Evolutionary conservation across 2,329 filamentous ascomycete genomes (phyloP).

Genomic region (Diaporthe ampelina): DNA sequence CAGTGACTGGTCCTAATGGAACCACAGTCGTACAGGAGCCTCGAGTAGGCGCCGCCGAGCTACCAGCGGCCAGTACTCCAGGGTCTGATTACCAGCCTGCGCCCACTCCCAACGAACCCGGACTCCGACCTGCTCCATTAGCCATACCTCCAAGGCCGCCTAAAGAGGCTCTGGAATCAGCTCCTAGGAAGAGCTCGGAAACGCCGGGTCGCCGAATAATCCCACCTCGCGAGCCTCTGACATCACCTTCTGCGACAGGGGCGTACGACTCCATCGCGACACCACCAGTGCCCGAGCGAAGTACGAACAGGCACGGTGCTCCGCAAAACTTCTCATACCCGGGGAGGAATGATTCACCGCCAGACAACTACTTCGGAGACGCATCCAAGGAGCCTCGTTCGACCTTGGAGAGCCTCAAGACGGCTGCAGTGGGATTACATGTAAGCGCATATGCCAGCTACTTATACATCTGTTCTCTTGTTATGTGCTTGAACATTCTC

Average conservation of each 20-base stretch:
- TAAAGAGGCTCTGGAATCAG: neutral
- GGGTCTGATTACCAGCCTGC: neutral
- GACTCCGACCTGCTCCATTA: slow-evolving; percentile 12
- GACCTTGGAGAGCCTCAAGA: slow-evolving; percentile 13
- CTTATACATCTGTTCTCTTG: neutral
- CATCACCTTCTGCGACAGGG: slow-evolving; percentile 1
- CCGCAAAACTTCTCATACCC: slow-evolving; percentile 24
- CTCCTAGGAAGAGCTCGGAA: slow-evolving; percentile 12
- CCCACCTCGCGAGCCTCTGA: slow-evolving; percentile 9
- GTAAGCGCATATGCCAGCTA: neutral
- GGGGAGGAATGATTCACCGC: slow-evolving; percentile 11
- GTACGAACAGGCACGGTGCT: slow-evolving; percentile 1
- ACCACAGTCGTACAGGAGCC: slow-evolving; percentile 22
- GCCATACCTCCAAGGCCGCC: slow-evolving; percentile 7
- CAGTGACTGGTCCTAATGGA: neutral
- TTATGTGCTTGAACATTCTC: too few species aligned
- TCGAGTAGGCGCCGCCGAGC: slow-evolving; percentile 3
- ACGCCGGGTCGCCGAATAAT: slow-evolving; percentile 20
- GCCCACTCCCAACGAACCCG: neutral
- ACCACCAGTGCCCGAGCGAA: slow-evolving; percentile 23
- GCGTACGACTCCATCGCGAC: neutral
- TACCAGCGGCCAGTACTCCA: slow-evolving; percentile 6
- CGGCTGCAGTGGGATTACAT: slow-evolving; percentile 9
- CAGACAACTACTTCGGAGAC: slow-evolving; percentile 8
- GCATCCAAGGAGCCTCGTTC: slow-evolving; percentile 2